These are phyloP conservation scores for Phytophthora crassamura DNA, from an alignment of 352 stramenopile species.

Conservation along the genomic window DNA sequence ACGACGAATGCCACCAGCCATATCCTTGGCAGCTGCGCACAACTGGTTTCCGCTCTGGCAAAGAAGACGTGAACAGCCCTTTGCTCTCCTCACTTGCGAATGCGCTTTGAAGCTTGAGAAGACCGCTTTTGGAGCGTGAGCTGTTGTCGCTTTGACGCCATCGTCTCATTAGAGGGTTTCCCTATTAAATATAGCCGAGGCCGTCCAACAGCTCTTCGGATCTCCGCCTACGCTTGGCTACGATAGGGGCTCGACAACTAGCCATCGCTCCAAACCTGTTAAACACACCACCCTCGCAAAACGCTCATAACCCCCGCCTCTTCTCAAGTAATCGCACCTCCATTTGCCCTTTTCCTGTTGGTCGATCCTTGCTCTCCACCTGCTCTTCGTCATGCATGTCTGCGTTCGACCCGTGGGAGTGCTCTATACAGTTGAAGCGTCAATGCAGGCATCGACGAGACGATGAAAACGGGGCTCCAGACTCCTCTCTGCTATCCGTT, in stretches of 20 bases:
- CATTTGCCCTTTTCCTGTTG: constrained; percentile 31
- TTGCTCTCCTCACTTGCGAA: constrained; percentile 38
- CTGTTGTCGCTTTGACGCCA: constrained; percentile 37
- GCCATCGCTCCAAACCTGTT: background rate
- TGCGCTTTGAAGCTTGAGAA: constrained; percentile 38
- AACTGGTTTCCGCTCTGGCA: constrained; percentile 19
- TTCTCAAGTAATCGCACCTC: constrained; percentile 30
- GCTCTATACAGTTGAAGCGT: constrained; percentile 26
- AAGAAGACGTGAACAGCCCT: constrained; percentile 23
- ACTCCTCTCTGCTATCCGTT: constrained; percentile 15
- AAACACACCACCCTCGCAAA: constrained; percentile 4
- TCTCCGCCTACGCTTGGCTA: too few species aligned
- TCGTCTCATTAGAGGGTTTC: constrained; percentile 26
- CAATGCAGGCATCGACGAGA: constrained; percentile 3
- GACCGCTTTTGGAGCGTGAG: background rate
- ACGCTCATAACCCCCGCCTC: background rate
- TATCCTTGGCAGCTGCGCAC: constrained; percentile 34
- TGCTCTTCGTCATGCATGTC: constrained; percentile 6
- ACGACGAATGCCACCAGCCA: constrained; percentile 35
- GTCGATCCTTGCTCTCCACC: constrained; percentile 4
- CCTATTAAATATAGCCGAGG: too few species aligned
- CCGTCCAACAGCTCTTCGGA: too few species aligned
- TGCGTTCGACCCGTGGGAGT: constrained; percentile 2
- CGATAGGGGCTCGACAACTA: too few species aligned
- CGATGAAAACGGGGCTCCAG: constrained; percentile 1